Base-by-base conservation (phyloP, 371 early-diverging fungal species). In the Vairimorpha ceranae region DNA sequence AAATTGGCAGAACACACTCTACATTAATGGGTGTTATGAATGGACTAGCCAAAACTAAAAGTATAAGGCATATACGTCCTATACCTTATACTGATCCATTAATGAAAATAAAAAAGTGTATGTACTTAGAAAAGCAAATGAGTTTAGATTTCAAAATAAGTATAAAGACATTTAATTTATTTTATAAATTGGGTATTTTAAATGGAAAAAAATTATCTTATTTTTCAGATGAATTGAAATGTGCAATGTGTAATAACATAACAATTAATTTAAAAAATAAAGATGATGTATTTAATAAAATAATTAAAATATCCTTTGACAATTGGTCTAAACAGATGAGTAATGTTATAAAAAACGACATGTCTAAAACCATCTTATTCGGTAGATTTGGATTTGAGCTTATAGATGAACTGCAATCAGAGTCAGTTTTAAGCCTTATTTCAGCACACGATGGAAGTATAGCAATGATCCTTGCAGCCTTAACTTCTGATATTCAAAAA, bases 381-480 rank as follows among this genome's bases (percentile, higher is more conserved):
- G 71, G 70, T 36, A 64, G 56, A 29, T 77, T 77, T 66, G 78
- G 70, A 29, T 56, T 27, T 15, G 71, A 71, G 0, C 23, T 79
- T 29, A 14, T 67, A 0, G 27, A 63, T 15, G 35, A 48, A 30
- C 41, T 76, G 19, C 36, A 63, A 3, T 52, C 58, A 12, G 36
- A 75, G 8, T 64, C 23, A 23, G 6, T 27, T 1, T 32, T 80
- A 0, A 17, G 36, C 17, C 36, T 82, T n/a, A 48, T 77, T 21
- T 74, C 77, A 27, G 76, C 74, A 2, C 80, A 82, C 35, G 82
- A 82, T 56, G 68, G 69, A 17, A 45, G 75, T 4, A 23, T 82
- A 25, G 32, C 61, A 15, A 65, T 33, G 35, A 48, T 82, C 12
- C 41, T 82, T 0, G 32, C 38, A 19, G 77, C 80, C 14, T 36